phyloP scores from a whole-genome alignment of 495 filamentous ascomycete species.

The Aspergillus incahuasiensis region DNA sequence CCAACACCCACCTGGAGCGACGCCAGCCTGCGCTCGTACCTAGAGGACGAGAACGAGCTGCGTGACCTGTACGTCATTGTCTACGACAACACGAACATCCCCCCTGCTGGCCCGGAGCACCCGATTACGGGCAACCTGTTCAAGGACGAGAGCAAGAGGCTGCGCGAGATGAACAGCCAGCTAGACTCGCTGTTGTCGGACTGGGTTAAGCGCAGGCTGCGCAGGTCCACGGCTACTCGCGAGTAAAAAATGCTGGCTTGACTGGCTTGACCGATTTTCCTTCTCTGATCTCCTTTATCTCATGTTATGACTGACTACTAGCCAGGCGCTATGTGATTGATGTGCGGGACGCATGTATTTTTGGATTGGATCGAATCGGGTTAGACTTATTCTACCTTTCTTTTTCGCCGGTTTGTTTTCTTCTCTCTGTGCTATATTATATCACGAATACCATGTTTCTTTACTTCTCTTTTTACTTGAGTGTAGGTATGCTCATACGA shows the following conservation, averaged over 20 bases:
- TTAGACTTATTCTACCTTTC: not conserved
- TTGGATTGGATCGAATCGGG: not conserved
- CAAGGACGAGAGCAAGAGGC: slow-evolving; percentile 72
- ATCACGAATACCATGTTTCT: not conserved
- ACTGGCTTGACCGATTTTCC: not conserved
- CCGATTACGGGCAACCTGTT: slow-evolving; percentile 77
- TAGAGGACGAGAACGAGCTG: slow-evolving; percentile 89
- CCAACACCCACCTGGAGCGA: slow-evolving; percentile 71
- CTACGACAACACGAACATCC: slow-evolving; percentile 78
- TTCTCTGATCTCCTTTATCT: not conserved
- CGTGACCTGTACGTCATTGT: slow-evolving; percentile 87
- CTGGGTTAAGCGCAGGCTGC: slow-evolving; percentile 63
- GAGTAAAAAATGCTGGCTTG: slow-evolving; percentile 11
- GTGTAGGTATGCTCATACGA: no score
- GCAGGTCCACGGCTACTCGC: slow-evolving; percentile 18
- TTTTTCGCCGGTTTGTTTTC: not conserved
- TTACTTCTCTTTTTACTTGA: not conserved
- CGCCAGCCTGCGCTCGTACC: slow-evolving; percentile 74
- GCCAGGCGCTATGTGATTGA: slow-evolving; percentile 19
- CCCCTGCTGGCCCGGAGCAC: slow-evolving; percentile 72
- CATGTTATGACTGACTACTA: slow-evolving; percentile 8
- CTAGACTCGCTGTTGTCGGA: slow-evolving; percentile 82
- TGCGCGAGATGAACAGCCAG: slow-evolving; percentile 78
- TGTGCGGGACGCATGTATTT: slow-evolving; percentile 27
- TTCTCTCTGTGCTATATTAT: not conserved